Evolutionary conservation across 345 rosid genomes (phyloP).

Genomic region (Syzygium aromaticum): DNA sequence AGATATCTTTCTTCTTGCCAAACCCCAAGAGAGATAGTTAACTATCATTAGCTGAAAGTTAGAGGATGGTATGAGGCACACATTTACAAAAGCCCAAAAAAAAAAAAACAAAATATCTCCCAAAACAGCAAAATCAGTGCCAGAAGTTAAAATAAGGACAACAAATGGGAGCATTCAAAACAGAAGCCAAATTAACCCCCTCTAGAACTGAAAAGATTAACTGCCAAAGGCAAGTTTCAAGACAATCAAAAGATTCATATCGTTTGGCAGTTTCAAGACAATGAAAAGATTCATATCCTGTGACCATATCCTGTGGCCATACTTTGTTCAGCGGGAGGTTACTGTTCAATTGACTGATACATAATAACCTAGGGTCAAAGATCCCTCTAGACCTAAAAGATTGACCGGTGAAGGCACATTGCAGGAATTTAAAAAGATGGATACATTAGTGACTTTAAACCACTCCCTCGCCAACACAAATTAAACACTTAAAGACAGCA

Average conservation of each 20-base stretch:
- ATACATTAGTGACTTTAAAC: not conserved
- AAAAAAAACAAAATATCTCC: not conserved
- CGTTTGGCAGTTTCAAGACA: not conserved
- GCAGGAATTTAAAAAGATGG: not conserved
- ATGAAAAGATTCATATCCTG: not conserved
- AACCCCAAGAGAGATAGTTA: not conserved
- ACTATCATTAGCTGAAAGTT: not conserved
- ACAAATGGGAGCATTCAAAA: not conserved
- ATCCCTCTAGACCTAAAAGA: not conserved
- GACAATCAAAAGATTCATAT: not conserved
- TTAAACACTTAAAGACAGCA: not conserved
- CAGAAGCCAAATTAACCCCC: not conserved
- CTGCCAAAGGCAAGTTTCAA: not conserved
- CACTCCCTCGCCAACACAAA: not conserved
- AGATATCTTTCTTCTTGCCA: not conserved
- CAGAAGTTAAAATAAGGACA: not conserved
- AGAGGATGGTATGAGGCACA: not conserved
- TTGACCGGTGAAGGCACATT: not conserved
- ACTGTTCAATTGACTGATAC: not conserved
- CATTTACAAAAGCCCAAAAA: not conserved
- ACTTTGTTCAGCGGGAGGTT: not conserved
- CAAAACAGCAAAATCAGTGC: not conserved
- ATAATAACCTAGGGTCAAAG: not conserved
- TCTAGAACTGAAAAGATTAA: not conserved
- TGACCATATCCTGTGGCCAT: not conserved